These are phyloP conservation scores for Blastocystis sp. DNA, from an alignment of 352 stramenopile species.

Conservation along the genomic window DNA sequence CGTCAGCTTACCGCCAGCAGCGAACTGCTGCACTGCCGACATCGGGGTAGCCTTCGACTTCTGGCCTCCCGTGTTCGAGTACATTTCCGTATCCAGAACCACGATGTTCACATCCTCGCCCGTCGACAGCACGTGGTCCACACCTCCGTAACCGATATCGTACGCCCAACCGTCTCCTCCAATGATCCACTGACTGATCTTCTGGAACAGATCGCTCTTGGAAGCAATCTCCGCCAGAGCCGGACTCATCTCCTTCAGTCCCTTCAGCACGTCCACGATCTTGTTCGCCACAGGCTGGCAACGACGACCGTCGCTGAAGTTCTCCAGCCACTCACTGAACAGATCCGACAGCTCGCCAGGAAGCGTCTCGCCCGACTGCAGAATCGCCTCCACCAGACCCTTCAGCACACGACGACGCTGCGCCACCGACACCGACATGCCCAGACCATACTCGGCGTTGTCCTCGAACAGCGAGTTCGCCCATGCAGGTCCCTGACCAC, in stretches of 20 bases:
- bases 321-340: constrained; percentile 65
- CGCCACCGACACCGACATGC: constrained; percentile 11
- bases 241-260: constrained; percentile 26
- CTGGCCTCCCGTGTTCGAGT: constrained; percentile 65
- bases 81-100: constrained; percentile 67
- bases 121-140: constrained; percentile 66
- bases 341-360: constrained; percentile 61
- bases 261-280: constrained; percentile 51
- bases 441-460: constrained; percentile 65
- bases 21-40: constrained; percentile 64
- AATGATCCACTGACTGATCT: constrained; percentile 67
- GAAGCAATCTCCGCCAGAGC: constrained; percentile 62
- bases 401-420: constrained; percentile 58
- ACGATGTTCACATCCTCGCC: constrained; percentile 66
- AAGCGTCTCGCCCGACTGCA: constrained; percentile 20
- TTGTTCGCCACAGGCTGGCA: constrained; percentile 64
- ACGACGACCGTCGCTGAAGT: constrained; percentile 64
- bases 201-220: constrained; percentile 65
- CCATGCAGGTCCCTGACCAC: constrained; percentile 62
- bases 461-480: constrained; percentile 66
- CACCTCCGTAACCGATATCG: constrained; percentile 65
- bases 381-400: constrained; percentile 60
- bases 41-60: constrained; percentile 64
- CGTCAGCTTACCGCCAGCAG: constrained; percentile 65
- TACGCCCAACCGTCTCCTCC: constrained; percentile 68